Evolutionary conservation across 345 rosid genomes (phyloP).

Genomic region (Bruguiera parviflora): DNA sequence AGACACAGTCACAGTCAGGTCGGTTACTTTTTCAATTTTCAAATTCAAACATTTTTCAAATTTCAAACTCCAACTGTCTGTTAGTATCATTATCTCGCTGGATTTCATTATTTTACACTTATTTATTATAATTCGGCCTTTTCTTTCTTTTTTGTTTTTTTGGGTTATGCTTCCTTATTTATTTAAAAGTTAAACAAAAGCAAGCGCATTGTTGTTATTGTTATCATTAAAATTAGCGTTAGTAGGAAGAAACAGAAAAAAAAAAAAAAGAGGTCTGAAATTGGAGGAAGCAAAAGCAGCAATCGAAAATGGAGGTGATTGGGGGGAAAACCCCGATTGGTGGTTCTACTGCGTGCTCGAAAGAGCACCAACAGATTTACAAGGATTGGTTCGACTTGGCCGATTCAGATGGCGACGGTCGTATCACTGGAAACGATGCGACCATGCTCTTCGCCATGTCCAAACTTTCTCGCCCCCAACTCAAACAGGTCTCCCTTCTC

Average conservation of each 20-base stretch:
- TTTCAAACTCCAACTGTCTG: too few species aligned
- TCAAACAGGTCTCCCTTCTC: constrained; percentile 58
- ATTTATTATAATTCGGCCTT: too few species aligned
- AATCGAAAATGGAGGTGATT: constrained; percentile 6
- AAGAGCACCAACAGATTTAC: constrained; percentile 70
- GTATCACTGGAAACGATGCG: constrained; percentile 75
- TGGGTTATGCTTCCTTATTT: too few species aligned
- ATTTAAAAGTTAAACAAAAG: too few species aligned
- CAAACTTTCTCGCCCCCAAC: constrained; percentile 82
- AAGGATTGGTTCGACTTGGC: constrained; percentile 74
- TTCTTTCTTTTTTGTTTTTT: too few species aligned
- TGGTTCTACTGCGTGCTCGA: constrained; percentile 40
- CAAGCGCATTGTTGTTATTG: too few species aligned
- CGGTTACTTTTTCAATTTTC: too few species aligned
- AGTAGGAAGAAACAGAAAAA: neutral
- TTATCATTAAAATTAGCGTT: too few species aligned
- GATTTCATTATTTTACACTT: too few species aligned
- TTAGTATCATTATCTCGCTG: too few species aligned
- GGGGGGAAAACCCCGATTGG: constrained; percentile 23
- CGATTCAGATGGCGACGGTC: constrained; percentile 90
- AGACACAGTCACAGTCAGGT: too few species aligned
- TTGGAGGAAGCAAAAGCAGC: neutral
- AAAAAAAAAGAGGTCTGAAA: neutral
- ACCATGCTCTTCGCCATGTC: constrained; percentile 76
- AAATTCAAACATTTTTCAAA: too few species aligned